Percentiles rank a stretch among this genome's conserved stretches.
Conservation (phyloP, 225 moss, liverwort and hornwort species). For the Takakia lepidozioides region DNA sequence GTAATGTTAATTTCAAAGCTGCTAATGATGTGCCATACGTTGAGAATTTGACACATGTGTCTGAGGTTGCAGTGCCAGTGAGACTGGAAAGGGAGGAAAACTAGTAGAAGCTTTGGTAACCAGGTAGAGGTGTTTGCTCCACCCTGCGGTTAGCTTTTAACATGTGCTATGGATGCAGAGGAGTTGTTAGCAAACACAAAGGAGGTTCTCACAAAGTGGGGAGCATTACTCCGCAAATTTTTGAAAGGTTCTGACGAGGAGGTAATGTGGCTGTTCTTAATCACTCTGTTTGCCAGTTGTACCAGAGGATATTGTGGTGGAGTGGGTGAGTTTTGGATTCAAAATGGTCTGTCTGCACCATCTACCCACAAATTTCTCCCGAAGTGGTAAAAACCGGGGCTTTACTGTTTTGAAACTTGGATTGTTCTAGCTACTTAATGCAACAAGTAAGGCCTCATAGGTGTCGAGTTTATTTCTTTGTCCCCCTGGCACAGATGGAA, state of each 20-base stretch:
- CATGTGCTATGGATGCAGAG: slow-evolving; percentile 22
- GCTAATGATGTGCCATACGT: too few relatives aligned
- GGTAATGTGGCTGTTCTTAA: too few relatives aligned
- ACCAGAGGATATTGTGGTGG: neutral
- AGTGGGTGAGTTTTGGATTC: neutral
- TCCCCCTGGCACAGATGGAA: slow-evolving; percentile 69
- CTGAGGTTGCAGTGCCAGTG: neutral
- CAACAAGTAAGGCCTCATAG: neutral
- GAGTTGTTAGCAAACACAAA: slow-evolving; percentile 55
- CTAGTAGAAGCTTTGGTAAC: neutral
- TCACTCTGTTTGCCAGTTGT: too few relatives aligned
- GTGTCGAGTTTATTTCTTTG: slow-evolving; percentile 3
- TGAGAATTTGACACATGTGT: too few relatives aligned
- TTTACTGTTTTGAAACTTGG: neutral
- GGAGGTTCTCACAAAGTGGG: slow-evolving; percentile 56
- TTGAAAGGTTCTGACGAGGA: slow-evolving; percentile 88
- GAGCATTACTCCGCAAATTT: slow-evolving; percentile 66
- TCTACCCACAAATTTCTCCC: neutral
- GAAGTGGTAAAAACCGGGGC: neutral
- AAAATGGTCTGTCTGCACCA: neutral
- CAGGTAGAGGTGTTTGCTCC: neutral
- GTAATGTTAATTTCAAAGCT: too few relatives aligned
- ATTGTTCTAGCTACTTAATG: neutral
- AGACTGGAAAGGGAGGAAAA: too few relatives aligned
- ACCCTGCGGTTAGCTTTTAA: neutral